A percentile compares a stretch with the other conserved stretches of the same genome.
Conservation (phyloP, 2,329 filamentous ascomycete species). For the Hypomyces perniciosus region DNA sequence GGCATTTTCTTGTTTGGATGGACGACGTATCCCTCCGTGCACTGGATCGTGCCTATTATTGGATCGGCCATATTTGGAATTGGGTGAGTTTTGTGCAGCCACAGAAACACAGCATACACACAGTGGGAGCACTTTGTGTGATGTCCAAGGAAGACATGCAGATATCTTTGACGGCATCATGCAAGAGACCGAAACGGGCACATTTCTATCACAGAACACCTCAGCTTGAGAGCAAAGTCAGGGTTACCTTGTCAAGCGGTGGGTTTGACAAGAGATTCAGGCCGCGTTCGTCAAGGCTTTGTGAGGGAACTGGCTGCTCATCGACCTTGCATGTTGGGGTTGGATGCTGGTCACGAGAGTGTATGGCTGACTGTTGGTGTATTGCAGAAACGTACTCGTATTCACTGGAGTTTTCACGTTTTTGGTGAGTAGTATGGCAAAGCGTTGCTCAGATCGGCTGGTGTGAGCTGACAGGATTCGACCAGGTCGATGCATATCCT, state of each 20-base stretch:
- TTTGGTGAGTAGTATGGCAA: conserved; percentile 50
- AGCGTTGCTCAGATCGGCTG: background rate
- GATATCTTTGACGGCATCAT: background rate
- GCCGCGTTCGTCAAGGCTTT: background rate
- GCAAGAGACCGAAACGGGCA: background rate
- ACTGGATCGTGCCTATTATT: conserved; percentile 73
- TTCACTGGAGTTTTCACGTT: conserved; percentile 88
- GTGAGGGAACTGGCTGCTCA: background rate
- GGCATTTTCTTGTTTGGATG: conserved; percentile 87
- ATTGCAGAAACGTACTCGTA: conserved; percentile 61
- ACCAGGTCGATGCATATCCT: conserved; percentile 67
- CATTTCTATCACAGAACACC: background rate
- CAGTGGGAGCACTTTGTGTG: conserved; percentile 3
- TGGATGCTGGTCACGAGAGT: background rate
- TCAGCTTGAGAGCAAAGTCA: no score
- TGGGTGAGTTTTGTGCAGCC: conserved; percentile 47
- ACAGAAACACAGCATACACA: conserved; percentile 13
- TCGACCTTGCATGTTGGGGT: background rate
- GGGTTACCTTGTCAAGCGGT: no score
- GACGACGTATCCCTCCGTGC: conserved; percentile 68
- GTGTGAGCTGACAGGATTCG: background rate
- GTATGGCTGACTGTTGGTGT: conserved; percentile 23
- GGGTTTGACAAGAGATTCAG: background rate
- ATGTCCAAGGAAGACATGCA: background rate
- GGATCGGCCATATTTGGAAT: conserved; percentile 65